Evolutionary conservation across 2,329 filamentous ascomycete species (phyloP).

Genomic region (Diaporthe sp.): DNA sequence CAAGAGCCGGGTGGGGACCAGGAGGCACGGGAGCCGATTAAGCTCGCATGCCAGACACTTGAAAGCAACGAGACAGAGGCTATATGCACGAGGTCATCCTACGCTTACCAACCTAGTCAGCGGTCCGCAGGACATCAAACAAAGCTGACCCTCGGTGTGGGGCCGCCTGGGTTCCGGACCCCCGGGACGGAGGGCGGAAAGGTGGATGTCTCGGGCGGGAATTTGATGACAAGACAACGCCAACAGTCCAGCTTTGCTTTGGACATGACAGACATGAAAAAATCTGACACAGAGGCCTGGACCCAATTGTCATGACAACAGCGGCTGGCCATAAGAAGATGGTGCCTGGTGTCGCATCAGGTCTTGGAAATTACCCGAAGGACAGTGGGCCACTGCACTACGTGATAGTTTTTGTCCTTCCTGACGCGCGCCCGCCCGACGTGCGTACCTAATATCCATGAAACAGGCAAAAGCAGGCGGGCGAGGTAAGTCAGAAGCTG

Average conservation of each 20-base stretch:
- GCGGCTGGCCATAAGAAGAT: not conserved
- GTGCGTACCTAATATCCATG: not conserved
- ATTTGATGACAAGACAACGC: not conserved
- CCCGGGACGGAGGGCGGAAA: not conserved
- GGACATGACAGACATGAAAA: not conserved
- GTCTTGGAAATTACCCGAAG: conserved; percentile 18
- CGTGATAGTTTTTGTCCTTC: not conserved
- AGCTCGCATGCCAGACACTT: conserved; percentile 25
- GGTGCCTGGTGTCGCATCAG: not conserved
- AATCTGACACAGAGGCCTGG: not conserved
- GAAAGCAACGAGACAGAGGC: not conserved
- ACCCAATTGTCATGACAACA: not conserved
- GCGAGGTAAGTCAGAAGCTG: not conserved
- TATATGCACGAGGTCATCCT: not conserved
- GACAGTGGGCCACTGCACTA: not conserved
- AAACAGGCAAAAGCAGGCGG: conserved; percentile 10
- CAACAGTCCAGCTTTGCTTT: not conserved
- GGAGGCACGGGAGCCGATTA: conserved; percentile 21
- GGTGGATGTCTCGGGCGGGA: not conserved
- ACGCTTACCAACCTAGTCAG: conserved; percentile 9
- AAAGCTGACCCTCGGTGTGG: not conserved
- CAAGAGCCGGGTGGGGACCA: not conserved
- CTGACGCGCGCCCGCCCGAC: not conserved
- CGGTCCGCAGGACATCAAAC: conserved; percentile 19
- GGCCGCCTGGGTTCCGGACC: conserved; percentile 10